Evolutionary conservation across 257 asterid genomes (phyloP).

Genomic region (Ehretia macrophylla): DNA sequence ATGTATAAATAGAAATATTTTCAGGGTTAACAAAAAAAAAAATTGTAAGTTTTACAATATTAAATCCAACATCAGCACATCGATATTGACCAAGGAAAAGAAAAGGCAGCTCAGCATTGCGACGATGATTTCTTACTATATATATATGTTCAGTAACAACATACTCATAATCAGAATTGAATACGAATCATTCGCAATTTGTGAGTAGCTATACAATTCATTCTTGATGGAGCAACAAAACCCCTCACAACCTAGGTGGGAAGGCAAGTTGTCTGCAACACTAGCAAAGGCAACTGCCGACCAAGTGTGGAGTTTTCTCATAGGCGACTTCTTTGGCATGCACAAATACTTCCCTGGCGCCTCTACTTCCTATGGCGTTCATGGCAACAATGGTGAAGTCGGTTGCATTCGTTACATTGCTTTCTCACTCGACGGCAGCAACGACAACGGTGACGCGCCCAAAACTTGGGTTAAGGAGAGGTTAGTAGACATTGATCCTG

Average conservation of each 20-base stretch:
- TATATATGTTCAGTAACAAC: too few relatives aligned
- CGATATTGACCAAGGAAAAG: too few relatives aligned
- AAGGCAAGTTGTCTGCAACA: not conserved
- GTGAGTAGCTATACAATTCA: too few relatives aligned
- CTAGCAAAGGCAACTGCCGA: not conserved
- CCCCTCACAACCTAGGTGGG: not conserved
- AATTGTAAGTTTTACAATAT: too few relatives aligned
- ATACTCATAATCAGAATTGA: too few relatives aligned
- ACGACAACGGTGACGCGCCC: too few relatives aligned
- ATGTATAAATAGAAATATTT: too few relatives aligned
- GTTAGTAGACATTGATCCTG: not conserved
- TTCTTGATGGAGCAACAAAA: not conserved
- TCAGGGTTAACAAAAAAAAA: too few relatives aligned
- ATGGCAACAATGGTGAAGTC: not conserved
- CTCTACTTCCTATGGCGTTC: not conserved
- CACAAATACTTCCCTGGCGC: not conserved
- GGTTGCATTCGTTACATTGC: not conserved
- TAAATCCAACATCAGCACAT: too few relatives aligned
- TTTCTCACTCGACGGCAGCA: not conserved
- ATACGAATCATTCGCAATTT: too few relatives aligned
- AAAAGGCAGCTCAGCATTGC: too few relatives aligned
- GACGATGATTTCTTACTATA: too few relatives aligned
- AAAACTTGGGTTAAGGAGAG: not conserved
- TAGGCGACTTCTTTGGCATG: slow-evolving; percentile 1
- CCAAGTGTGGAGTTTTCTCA: not conserved